phyloP scores from a whole-genome alignment of 192 early-diverging fungal genomes.

The Endogone sp. region DNA sequence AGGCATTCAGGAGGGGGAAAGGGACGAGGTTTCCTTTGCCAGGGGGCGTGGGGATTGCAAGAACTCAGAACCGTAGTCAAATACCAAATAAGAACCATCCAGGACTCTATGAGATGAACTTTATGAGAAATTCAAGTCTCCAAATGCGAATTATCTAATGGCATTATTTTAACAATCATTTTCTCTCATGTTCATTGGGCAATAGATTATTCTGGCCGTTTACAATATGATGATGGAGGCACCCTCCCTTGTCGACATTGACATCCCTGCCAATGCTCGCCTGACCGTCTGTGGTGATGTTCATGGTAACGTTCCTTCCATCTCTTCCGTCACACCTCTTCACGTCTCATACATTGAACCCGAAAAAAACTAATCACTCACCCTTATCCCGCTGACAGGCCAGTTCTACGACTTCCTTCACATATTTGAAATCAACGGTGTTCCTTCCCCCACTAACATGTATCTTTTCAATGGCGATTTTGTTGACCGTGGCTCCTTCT shows the following conservation, averaged over 20 bases:
- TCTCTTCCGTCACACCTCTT: background rate
- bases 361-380: too few relatives aligned
- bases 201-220: constrained; percentile 74
- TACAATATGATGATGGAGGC: constrained; percentile 71
- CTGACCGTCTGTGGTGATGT: constrained; percentile 98
- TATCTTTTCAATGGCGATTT: constrained; percentile 99
- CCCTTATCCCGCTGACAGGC: constrained; percentile 20
- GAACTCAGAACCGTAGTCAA: too few relatives aligned
- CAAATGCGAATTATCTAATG: too few relatives aligned
- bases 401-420: constrained; percentile 98
- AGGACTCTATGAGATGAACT: too few relatives aligned
- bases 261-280: constrained; percentile 64
- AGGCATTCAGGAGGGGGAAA: too few relatives aligned
- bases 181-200: too few relatives aligned
- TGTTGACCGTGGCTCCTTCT: constrained; percentile 98
- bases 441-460: constrained; percentile 74
- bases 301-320: constrained; percentile 53
- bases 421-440: constrained; percentile 92
- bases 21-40: too few relatives aligned
- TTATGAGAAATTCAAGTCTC: too few relatives aligned
- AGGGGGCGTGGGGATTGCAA: too few relatives aligned
- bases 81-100: too few relatives aligned
- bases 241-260: constrained; percentile 82
- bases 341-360: background rate
- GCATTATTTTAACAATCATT: too few relatives aligned